Conservation (phyloP, 2,329 filamentous ascomycete species). For the Talaromyces sp. region DNA sequence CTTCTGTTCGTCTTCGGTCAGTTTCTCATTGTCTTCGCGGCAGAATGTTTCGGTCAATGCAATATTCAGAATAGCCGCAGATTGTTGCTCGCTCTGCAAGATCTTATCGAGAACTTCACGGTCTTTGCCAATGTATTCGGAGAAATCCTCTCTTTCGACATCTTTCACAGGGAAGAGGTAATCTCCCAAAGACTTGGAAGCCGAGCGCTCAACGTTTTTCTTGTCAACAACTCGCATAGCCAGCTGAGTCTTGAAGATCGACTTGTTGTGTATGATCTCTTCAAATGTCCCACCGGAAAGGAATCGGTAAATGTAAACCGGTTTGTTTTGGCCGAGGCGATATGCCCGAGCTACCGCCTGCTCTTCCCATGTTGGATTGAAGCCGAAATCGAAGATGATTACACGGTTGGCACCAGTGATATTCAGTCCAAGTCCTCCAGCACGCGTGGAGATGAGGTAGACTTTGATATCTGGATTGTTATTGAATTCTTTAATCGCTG, state of each 20-base stretch:
- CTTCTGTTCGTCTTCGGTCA: conserved; percentile 58
- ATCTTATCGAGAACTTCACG: conserved; percentile 54
- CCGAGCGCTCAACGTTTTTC: conserved; percentile 66
- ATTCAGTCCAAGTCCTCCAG: conserved; percentile 79
- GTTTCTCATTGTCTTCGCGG: conserved; percentile 58
- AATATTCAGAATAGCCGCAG: conserved; percentile 41
- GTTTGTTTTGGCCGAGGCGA: conserved; percentile 74
- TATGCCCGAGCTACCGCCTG: conserved; percentile 85
- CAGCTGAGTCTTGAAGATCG: conserved; percentile 78
- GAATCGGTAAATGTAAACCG: conserved; percentile 80
- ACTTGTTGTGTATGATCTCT: conserved; percentile 64
- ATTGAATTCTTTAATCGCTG: conserved; percentile 66
- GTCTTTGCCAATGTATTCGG: conserved; percentile 55
- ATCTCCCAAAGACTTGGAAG: conserved; percentile 49
- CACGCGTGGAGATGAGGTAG: conserved; percentile 76
- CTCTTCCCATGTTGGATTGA: conserved; percentile 75
- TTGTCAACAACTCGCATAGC: conserved; percentile 77
- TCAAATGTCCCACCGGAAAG: conserved; percentile 76
- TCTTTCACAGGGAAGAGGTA: conserved; percentile 57
- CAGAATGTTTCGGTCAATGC: conserved; percentile 68
- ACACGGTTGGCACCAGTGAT: conserved; percentile 79
- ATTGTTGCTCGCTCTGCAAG: conserved; percentile 13
- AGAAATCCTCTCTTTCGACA: conserved; percentile 49
- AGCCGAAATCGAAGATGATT: conserved; percentile 77
- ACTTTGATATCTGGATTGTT: conserved; percentile 47